Percentiles rank a stretch among this genome's conserved stretches.
These are phyloP conservation scores for Lentinula raphanica DNA, from an alignment of 768 basidiomycete species.

Conservation along the genomic window DNA sequence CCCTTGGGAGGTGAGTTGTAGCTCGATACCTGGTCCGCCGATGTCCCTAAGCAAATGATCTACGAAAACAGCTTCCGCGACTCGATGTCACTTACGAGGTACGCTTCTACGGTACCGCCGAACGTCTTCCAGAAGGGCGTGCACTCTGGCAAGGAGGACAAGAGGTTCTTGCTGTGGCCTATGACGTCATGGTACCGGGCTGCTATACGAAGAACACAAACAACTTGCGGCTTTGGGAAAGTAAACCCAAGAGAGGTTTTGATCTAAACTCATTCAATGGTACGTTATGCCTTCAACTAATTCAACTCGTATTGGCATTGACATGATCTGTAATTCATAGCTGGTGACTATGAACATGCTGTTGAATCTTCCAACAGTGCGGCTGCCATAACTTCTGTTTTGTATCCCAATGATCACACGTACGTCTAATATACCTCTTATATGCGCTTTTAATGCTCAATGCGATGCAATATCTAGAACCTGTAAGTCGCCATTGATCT, in stretches of 20 bases:
- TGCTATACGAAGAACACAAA: conserved; percentile 82
- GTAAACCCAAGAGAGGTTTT: conserved; percentile 83
- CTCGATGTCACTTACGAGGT: conserved; percentile 82
- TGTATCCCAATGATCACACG: conserved; percentile 95
- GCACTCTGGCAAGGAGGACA: conserved; percentile 85
- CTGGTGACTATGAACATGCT: conserved; percentile 89
- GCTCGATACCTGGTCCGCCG: not conserved
- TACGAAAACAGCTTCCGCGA: conserved; percentile 48
- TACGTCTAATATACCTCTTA: conserved; percentile 22
- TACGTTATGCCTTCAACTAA: conserved; percentile 20
- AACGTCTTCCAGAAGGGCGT: conserved; percentile 56
- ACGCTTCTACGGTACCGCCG: conserved; percentile 84
- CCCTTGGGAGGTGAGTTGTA: conserved; percentile 63
- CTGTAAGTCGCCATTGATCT: conserved; percentile 29
- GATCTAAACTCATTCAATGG: conserved; percentile 95
- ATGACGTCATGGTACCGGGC: conserved; percentile 92
- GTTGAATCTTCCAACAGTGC: conserved; percentile 88
- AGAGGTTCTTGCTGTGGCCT: conserved; percentile 89
- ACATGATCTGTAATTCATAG: conserved; percentile 28
- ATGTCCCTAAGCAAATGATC: not conserved
- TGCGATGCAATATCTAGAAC: conserved; percentile 21
- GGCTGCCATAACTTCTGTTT: conserved; percentile 87
- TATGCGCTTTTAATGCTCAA: not conserved
- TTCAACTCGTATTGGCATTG: not conserved
- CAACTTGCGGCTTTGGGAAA: conserved; percentile 84